A percentile compares a stretch with the other conserved stretches of the same genome.
phyloP scores from a whole-genome alignment of 2,329 filamentous ascomycete genomes.

The Colletotrichum paranaense region DNA sequence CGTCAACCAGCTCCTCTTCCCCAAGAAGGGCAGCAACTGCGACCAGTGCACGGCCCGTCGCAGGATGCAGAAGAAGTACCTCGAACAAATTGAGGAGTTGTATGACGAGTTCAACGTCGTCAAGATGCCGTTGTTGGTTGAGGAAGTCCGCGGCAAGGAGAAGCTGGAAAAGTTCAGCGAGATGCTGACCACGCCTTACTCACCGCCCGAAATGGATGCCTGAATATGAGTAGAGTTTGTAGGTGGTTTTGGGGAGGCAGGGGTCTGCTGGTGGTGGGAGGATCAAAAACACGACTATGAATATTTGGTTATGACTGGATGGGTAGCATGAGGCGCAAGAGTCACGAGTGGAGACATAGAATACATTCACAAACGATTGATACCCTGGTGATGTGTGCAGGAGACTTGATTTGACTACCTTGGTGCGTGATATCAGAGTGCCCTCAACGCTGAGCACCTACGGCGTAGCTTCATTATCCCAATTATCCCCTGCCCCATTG shows the following conservation, averaged over 20 bases:
- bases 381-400: slow-evolving; percentile 33
- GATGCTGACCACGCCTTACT: slow-evolving; percentile 82
- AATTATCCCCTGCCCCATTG: background rate
- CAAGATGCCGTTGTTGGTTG: slow-evolving; percentile 94
- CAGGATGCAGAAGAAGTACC: slow-evolving; percentile 99
- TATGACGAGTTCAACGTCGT: slow-evolving; percentile 99
- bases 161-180: slow-evolving; percentile 90
- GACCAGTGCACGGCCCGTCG: slow-evolving; percentile 94
- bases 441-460: background rate
- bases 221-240: background rate
- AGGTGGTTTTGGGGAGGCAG: background rate
- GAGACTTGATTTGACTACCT: slow-evolving; percentile 26
- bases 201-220: slow-evolving; percentile 65
- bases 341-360: slow-evolving; percentile 30
- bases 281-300: slow-evolving; percentile 19
- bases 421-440: slow-evolving; percentile 17
- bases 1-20: slow-evolving; percentile 97
- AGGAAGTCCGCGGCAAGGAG: slow-evolving; percentile 96
- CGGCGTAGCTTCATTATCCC: background rate
- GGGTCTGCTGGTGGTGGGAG: background rate
- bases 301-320: slow-evolving; percentile 25
- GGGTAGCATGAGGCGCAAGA: slow-evolving; percentile 24
- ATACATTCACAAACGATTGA: slow-evolving; percentile 36
- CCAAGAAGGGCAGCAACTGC: slow-evolving; percentile 84
- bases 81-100: slow-evolving; percentile 97